Conservation (phyloP, 768 basidiomycete genomes). For the Auricularia sp. region DNA sequence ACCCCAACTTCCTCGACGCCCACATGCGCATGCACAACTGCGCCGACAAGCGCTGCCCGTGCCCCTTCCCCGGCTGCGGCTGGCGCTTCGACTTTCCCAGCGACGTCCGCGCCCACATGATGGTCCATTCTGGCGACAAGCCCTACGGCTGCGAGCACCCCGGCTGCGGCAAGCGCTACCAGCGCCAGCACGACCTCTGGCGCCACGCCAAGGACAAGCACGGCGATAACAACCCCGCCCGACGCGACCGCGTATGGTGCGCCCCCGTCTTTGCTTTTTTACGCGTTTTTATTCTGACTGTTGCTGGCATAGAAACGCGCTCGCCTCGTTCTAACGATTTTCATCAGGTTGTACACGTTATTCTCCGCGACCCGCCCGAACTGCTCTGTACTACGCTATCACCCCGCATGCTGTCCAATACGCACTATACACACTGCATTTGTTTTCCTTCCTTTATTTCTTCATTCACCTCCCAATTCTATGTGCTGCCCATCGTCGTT, state of each 20-base stretch:
- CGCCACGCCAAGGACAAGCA: not conserved
- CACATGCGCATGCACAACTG: not conserved
- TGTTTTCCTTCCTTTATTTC: too few species aligned
- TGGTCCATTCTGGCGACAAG: not conserved
- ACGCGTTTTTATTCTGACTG: too few species aligned
- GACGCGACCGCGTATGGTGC: not conserved
- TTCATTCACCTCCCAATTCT: too few species aligned
- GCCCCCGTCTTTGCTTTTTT: not conserved
- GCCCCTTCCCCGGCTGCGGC: not conserved
- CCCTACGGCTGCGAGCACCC: not conserved
- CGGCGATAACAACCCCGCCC: not conserved
- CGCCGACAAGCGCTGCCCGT: slow-evolving; percentile 1
- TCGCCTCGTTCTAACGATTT: too few species aligned
- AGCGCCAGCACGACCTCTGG: not conserved
- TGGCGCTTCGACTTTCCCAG: slow-evolving; percentile 1
- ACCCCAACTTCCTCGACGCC: not conserved
- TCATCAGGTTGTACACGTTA: too few species aligned
- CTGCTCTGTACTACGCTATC: too few species aligned
- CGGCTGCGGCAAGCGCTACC: not conserved
- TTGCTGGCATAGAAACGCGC: too few species aligned
- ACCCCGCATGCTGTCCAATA: too few species aligned
- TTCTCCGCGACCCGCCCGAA: too few species aligned
- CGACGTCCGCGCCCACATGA: not conserved
- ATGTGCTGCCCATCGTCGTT: too few species aligned
- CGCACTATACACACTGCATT: too few species aligned